Evolutionary conservation across 371 early-diverging fungal genomes (phyloP).

Genomic region (Quaeritorhiza haematococci): DNA sequence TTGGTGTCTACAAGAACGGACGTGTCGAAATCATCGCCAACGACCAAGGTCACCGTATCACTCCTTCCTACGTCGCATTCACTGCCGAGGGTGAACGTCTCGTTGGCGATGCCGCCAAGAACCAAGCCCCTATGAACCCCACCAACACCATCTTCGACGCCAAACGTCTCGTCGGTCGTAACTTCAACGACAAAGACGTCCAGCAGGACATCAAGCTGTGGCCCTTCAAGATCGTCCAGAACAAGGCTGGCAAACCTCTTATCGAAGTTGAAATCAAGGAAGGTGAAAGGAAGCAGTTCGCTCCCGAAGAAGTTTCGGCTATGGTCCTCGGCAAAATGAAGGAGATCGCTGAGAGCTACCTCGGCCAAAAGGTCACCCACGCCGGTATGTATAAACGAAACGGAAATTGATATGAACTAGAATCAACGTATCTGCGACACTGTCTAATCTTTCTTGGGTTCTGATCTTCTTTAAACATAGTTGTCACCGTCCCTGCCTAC

Average conservation of each 20-base stretch:
- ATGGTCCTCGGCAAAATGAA: slow-evolving; percentile 60
- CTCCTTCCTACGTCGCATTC: slow-evolving; percentile 86
- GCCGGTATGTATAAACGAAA: slow-evolving; percentile 31
- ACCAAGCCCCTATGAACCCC: slow-evolving; percentile 77
- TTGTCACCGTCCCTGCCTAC: slow-evolving; percentile 80
- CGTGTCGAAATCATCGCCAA: slow-evolving; percentile 75
- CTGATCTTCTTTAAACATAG: slow-evolving; percentile 10
- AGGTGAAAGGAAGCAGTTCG: slow-evolving; percentile 55
- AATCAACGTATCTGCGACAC: too few relatives aligned
- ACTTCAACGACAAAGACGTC: slow-evolving; percentile 77
- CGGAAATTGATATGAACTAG: too few relatives aligned
- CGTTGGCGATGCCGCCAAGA: slow-evolving; percentile 87
- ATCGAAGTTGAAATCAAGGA: slow-evolving; percentile 75
- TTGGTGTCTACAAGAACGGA: slow-evolving; percentile 53
- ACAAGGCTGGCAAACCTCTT: slow-evolving; percentile 73
- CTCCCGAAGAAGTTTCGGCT: slow-evolving; percentile 64
- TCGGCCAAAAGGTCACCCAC: slow-evolving; percentile 48
- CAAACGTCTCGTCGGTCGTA: slow-evolving; percentile 92
- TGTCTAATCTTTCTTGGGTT: too few relatives aligned
- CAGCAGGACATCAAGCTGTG: slow-evolving; percentile 85
- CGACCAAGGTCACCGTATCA: slow-evolving; percentile 77
- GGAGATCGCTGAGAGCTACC: slow-evolving; percentile 54
- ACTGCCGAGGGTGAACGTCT: slow-evolving; percentile 72
- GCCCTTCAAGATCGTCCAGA: slow-evolving; percentile 84
- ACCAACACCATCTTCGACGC: slow-evolving; percentile 88